These are phyloP conservation scores for Sphagnum contortum DNA, from an alignment of 225 moss, liverwort and hornwort genomes.

Conservation along the genomic window DNA sequence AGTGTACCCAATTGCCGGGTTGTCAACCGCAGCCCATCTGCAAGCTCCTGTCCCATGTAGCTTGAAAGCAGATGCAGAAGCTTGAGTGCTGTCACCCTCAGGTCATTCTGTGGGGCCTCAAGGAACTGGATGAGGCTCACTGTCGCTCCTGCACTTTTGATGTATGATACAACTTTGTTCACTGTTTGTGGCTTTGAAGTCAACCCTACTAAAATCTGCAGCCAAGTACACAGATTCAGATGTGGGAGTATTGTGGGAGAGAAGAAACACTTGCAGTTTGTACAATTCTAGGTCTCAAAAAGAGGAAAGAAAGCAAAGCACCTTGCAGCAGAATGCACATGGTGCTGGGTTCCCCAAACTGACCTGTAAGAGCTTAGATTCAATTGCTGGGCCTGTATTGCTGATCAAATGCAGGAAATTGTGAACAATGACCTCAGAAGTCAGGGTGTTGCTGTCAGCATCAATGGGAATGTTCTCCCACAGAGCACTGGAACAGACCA, in stretches of 20 bases:
- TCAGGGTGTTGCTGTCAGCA: slow-evolving; percentile 53
- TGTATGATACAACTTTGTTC: slow-evolving; percentile 61
- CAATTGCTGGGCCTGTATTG: slow-evolving; percentile 83
- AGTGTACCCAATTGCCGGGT: slow-evolving; percentile 46
- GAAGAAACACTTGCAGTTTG: too few species aligned
- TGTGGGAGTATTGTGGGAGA: too few species aligned
- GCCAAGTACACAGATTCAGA: background rate
- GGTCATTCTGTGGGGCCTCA: slow-evolving; percentile 40
- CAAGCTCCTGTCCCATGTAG: slow-evolving; percentile 51
- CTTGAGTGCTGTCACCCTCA: slow-evolving; percentile 28
- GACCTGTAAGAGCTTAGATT: slow-evolving; percentile 71
- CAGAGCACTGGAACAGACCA: slow-evolving; percentile 52
- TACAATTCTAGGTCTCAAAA: too few species aligned
- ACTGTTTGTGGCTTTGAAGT: slow-evolving; percentile 58
- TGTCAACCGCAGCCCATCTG: slow-evolving; percentile 44
- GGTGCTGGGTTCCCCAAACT: background rate
- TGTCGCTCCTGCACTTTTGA: slow-evolving; percentile 65
- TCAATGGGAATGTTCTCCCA: slow-evolving; percentile 79
- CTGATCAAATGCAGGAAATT: slow-evolving; percentile 81
- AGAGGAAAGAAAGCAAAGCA: too few species aligned
- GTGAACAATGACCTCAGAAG: slow-evolving; percentile 72
- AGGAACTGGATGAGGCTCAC: slow-evolving; percentile 52
- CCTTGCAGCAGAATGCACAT: too few species aligned
- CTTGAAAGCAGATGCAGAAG: slow-evolving; percentile 42
- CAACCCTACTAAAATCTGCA: slow-evolving; percentile 63